Evolutionary conservation across 345 rosid genomes (phyloP), one percentile per base, ranked within the genome.

Genomic region (Linum tenue): DNA sequence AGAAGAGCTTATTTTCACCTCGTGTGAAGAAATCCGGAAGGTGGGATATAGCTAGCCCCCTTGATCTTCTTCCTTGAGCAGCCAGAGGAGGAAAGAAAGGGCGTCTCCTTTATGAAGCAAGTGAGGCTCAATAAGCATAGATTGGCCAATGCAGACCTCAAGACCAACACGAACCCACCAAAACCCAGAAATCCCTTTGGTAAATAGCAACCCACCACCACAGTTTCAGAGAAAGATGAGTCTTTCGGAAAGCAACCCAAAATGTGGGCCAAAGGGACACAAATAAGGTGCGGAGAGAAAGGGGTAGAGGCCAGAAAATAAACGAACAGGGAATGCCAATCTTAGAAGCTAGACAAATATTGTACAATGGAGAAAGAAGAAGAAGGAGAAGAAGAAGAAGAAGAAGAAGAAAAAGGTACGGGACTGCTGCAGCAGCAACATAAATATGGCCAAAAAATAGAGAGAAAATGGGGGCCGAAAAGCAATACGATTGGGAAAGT

Each of bases 31-130:
- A 72, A 72, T 38, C 67, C 70, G 3, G 59, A 35, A 36, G 51
- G 59, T 14, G 12, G 53, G 14, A 48, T 12, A 3, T 68, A 69
- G 64, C 67, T 66, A 79, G 69, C 66, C 80, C 55, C 81, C 83
- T 78, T 67, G 75, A 75, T 84, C 85, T 85, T 80, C 86, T 79
- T 84, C 83, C 76, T 78, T 72, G 69, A 75, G 84, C 65, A 75
- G 66, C 77, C 82, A 66, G 65, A 83, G 74, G 72, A 78, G 81
- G 59, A 68, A 76, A 56, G 73, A 73, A 81, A 79, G 64, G 72
- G 60, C 75, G 71, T 73, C 75, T 74, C 66, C 65, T 63, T 41
- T 70, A 39, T 62, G 70, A 78, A 71, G 74, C 72, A 76, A 63
- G 60, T 67, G 70, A 70, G 82, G 73, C 63, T 69, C 78, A 76